phyloP scores from a whole-genome alignment of 371 early-diverging fungal species.

The Mortierella sp. region DNA sequence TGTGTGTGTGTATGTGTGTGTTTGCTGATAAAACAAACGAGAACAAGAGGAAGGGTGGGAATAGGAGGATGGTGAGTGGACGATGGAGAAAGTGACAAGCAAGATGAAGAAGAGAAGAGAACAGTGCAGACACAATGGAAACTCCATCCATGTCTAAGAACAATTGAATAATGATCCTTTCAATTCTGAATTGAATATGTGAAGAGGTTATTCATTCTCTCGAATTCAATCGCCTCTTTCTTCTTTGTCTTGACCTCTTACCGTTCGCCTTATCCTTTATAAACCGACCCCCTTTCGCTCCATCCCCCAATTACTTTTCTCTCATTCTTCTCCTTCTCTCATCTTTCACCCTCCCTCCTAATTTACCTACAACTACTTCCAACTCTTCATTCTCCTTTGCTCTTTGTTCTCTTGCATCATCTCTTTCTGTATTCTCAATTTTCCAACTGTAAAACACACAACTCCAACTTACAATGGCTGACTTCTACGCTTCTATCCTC shows the following conservation, averaged over 20 bases:
- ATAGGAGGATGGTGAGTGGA: background rate
- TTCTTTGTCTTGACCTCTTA: background rate
- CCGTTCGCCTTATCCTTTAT: background rate
- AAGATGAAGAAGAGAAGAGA: background rate
- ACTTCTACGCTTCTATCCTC: conserved; percentile 77
- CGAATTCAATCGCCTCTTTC: background rate
- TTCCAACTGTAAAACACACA: background rate
- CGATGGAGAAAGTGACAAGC: no score
- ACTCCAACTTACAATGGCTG: conserved; percentile 66
- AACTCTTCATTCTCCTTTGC: background rate
- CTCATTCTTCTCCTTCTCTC: background rate
- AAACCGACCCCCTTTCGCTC: conserved; percentile 7
- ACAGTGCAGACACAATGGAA: background rate
- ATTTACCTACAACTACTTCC: no score
- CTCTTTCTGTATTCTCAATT: background rate
- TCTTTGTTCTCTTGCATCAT: background rate
- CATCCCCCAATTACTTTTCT: background rate
- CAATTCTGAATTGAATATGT: background rate
- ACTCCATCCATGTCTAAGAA: background rate
- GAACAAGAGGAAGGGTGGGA: background rate
- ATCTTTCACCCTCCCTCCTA: background rate
- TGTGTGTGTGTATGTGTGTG: no score
- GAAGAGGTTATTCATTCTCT: background rate
- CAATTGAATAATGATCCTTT: conserved; percentile 1
- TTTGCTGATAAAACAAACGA: no score